phyloP scores from a whole-genome alignment of 192 early-diverging fungal genomes.

The Tieghemiomyces parasiticus region DNA sequence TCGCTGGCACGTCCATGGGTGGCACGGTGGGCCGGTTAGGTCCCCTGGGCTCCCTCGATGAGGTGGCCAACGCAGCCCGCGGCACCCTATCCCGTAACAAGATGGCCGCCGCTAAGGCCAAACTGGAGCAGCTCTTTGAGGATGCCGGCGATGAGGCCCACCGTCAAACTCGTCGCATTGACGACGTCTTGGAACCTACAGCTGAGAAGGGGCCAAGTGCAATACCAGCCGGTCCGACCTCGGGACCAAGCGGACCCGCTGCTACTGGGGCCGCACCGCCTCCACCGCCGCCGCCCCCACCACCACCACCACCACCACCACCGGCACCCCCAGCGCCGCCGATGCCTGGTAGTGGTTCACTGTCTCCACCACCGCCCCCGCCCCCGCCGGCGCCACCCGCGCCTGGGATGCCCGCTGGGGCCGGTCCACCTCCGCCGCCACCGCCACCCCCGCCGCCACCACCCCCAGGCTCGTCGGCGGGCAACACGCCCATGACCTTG shows the following conservation, averaged over 20 bases:
- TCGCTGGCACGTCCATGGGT: neutral
- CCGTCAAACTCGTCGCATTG: neutral
- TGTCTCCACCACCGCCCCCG: neutral
- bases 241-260: too few species aligned
- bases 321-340: too few species aligned
- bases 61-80: neutral
- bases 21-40: neutral
- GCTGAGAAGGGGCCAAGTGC: too few species aligned
- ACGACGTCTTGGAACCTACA: neutral
- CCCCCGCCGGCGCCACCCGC: conserved; percentile 19
- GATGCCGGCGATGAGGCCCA: neutral
- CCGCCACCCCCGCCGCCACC: too few species aligned
- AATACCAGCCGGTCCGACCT: too few species aligned
- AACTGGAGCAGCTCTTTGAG: conserved; percentile 7
- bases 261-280: neutral
- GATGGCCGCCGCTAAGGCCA: conserved; percentile 6
- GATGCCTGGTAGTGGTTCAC: too few species aligned
- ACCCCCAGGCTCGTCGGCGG: conserved; percentile 16
- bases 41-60: neutral
- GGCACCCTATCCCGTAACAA: neutral
- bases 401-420: too few species aligned
- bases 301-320: conserved; percentile 3
- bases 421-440: too few species aligned
- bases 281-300: neutral
- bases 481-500: conserved; percentile 10